Conservation (phyloP, 768 basidiomycete species). For the Dacryopinax primogenitus region DNA sequence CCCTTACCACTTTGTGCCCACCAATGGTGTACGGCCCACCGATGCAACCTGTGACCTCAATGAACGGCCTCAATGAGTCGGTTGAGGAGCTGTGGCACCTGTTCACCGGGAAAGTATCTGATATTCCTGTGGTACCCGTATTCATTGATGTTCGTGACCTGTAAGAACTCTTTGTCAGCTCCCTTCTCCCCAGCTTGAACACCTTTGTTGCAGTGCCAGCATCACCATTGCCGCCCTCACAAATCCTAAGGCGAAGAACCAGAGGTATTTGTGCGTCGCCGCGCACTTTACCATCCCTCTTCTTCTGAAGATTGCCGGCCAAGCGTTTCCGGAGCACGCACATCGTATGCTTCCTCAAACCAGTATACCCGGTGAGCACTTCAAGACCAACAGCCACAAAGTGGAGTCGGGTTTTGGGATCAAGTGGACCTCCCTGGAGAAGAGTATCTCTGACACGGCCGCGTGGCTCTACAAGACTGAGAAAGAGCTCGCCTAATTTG, state of each 20-base stretch:
- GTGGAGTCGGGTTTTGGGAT: background rate
- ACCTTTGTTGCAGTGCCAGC: background rate
- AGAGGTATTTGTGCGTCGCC: background rate
- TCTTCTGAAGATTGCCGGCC: background rate
- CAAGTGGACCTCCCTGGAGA: background rate
- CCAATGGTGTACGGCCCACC: slow-evolving; percentile 12
- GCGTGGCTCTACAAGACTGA: background rate
- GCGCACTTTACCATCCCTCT: background rate
- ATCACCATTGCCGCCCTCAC: background rate
- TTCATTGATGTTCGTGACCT: background rate
- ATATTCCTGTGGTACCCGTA: background rate
- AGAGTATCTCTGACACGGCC: background rate
- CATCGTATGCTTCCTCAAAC: background rate
- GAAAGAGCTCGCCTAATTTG: background rate
- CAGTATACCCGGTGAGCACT: background rate
- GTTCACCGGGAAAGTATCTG: slow-evolving; percentile 7
- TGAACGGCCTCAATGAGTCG: slow-evolving; percentile 10
- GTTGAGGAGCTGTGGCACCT: slow-evolving; percentile 9
- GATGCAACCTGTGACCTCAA: slow-evolving; percentile 1
- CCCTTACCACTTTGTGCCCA: slow-evolving; percentile 3
- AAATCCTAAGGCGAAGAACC: background rate
- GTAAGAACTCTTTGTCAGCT: background rate
- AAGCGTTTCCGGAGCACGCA: background rate
- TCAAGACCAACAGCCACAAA: background rate
- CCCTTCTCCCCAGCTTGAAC: background rate